Evolutionary conservation across 805 yeast genomes (phyloP).

Genomic region (Wickerhamiella nectarea): DNA sequence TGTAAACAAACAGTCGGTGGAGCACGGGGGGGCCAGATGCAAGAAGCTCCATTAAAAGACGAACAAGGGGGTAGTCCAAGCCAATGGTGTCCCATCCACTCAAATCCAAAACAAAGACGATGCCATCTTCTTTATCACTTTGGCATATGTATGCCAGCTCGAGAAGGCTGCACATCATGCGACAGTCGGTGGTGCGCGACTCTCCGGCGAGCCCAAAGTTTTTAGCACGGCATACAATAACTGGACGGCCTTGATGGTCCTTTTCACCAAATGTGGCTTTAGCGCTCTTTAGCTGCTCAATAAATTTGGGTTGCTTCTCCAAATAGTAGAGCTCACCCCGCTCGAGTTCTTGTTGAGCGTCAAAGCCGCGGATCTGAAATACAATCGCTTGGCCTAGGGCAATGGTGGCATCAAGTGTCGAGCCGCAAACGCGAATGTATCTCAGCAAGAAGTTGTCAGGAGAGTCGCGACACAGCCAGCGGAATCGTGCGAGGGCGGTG

Average conservation of each 20-base stretch:
- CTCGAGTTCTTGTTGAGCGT: not conserved
- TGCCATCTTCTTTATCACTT: conserved; percentile 50
- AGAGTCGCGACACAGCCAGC: not conserved
- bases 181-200: not conserved
- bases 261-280: not conserved
- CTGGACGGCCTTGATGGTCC: not conserved
- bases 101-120: conserved; percentile 58
- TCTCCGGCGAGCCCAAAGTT: not conserved
- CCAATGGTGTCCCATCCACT: conserved; percentile 64
- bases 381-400: not conserved
- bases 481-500: not conserved
- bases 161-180: not conserved
- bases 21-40: conserved; percentile 24
- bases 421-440: not conserved
- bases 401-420: conserved; percentile 15
- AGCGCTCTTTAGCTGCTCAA: not conserved
- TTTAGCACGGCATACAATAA: not conserved
- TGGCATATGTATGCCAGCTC: conserved; percentile 26
- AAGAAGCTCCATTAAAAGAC: conserved; percentile 31
- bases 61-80: conserved; percentile 38
- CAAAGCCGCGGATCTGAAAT: not conserved
- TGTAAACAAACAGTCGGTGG: not conserved
- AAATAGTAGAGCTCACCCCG: conserved; percentile 1
- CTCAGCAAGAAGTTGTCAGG: conserved; percentile 1
- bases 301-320: not conserved